These are phyloP conservation scores for Lasiodiplodia gonubiensis DNA, from an alignment of 2,329 filamentous ascomycete genomes.

Conservation along the genomic window DNA sequence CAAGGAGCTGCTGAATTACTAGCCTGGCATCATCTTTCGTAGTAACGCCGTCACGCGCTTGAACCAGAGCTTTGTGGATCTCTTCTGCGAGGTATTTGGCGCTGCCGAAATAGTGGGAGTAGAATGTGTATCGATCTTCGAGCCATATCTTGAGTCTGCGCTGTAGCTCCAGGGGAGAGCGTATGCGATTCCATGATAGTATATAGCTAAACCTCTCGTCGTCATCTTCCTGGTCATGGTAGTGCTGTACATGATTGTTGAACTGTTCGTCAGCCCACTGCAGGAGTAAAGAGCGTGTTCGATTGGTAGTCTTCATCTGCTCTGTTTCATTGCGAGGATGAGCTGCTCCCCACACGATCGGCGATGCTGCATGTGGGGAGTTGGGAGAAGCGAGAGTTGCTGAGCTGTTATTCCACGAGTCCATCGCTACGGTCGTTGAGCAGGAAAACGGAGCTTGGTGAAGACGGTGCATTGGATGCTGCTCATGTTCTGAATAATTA, in stretches of 20 bases:
- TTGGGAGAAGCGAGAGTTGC: background rate
- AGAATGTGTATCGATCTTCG: background rate
- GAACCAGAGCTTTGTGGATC: background rate
- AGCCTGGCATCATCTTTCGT: background rate
- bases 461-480: background rate
- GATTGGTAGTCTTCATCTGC: background rate
- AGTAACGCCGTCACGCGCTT: background rate
- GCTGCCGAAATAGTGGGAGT: background rate
- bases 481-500: background rate
- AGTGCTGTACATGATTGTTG: background rate
- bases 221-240: background rate
- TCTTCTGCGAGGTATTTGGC: background rate
- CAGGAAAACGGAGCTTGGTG: background rate
- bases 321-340: background rate
- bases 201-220: background rate
- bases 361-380: background rate
- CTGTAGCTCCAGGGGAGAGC: background rate
- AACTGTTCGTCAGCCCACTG: background rate
- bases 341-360: background rate
- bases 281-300: background rate
- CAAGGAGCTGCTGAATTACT: background rate
- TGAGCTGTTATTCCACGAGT: background rate
- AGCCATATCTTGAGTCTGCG: background rate
- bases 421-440: background rate
- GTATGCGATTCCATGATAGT: background rate